A percentile compares a stretch with the other conserved stretches of the same genome.
phyloP scores from a whole-genome alignment of 345 rosid species.

The Populus deltoides region DNA sequence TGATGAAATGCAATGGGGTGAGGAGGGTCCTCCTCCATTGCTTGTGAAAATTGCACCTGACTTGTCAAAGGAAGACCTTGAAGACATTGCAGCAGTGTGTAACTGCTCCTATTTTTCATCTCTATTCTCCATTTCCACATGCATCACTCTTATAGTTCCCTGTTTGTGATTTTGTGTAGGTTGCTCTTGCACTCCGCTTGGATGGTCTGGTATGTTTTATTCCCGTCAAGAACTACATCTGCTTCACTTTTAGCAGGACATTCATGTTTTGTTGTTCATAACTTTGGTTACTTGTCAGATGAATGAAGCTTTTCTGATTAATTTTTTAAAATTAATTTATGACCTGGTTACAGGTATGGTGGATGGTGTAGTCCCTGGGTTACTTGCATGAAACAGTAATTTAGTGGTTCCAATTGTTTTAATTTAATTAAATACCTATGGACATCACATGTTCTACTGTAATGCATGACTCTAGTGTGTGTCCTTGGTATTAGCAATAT shows the following conservation, averaged over 20 bases:
- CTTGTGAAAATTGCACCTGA: constrained; percentile 98
- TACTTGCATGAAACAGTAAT: not conserved
- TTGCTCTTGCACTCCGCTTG: constrained; percentile 88
- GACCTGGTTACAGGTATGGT: not conserved
- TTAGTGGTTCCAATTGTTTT: not conserved
- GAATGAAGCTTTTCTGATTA: not conserved
- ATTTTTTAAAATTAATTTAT: not conserved
- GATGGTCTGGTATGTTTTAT: constrained; percentile 82
- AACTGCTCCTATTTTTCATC: constrained; percentile 7
- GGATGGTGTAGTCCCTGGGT: not conserved
- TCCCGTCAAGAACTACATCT: not conserved
- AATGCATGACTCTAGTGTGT: too few species aligned
- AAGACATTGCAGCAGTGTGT: constrained; percentile 94
- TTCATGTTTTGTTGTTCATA: not conserved
- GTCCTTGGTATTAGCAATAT: not conserved
- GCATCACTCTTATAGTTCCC: constrained; percentile 26
- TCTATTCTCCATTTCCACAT: not conserved
- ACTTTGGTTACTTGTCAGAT: not conserved
- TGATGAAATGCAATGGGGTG: constrained; percentile 99
- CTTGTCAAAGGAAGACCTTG: constrained; percentile 88
- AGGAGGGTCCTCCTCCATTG: constrained; percentile 96
- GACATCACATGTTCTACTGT: not conserved
- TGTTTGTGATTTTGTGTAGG: constrained; percentile 48
- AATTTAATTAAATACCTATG: not conserved
- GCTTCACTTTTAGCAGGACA: not conserved